Evolutionary conservation across 148 eudicot species (phyloP).

Genomic region (Fagopyrum homotropicum): DNA sequence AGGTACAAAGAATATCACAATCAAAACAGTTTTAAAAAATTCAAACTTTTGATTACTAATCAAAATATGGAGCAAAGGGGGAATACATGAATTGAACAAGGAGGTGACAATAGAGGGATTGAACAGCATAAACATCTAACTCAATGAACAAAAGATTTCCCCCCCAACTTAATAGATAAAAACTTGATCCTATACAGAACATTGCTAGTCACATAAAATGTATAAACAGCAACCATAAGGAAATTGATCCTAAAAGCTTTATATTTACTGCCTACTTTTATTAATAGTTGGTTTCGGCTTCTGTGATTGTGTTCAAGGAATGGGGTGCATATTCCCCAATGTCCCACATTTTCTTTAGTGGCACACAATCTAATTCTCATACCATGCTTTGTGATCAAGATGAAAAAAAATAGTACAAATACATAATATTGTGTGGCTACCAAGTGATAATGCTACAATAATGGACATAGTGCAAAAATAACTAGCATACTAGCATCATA

Average conservation of each 20-base stretch:
- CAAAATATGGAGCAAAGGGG: not conserved
- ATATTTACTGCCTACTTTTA: not conserved
- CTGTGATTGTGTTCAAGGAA: too few relatives aligned
- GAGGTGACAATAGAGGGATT: too few relatives aligned
- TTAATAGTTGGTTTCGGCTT: not conserved
- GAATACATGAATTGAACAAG: not conserved
- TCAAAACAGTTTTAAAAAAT: not conserved
- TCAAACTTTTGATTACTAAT: not conserved
- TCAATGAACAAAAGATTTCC: not conserved
- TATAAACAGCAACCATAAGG: too few relatives aligned
- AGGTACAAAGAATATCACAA: not conserved
- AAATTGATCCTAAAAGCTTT: too few relatives aligned
- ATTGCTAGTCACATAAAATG: not conserved
- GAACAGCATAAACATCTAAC: not conserved
- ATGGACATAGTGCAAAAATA: too few relatives aligned
- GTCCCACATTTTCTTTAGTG: not conserved
- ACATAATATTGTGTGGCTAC: too few relatives aligned
- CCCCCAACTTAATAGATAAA: not conserved
- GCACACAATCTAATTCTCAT: not conserved
- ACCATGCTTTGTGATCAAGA: not conserved
- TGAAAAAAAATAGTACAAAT: too few relatives aligned
- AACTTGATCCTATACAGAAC: not conserved
- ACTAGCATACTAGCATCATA: too few relatives aligned
- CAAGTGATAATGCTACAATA: too few relatives aligned
- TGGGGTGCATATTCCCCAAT: too few relatives aligned